phyloP scores from a whole-genome alignment of 140 eudicot species.

The Senecio squalidus region DNA sequence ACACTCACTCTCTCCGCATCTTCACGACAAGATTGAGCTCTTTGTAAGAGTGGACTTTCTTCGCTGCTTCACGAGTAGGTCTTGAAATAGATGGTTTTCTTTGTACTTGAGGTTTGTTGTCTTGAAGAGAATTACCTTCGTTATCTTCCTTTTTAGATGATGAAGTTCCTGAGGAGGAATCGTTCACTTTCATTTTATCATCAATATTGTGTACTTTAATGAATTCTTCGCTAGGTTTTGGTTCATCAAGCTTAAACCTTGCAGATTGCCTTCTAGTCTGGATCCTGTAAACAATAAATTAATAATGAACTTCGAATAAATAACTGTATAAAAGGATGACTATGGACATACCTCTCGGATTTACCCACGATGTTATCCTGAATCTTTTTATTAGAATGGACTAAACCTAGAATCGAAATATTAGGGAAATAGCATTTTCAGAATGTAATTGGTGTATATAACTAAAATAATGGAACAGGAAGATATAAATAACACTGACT shows the following conservation, averaged over 20 bases:
- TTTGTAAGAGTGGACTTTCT: slow-evolving; percentile 65
- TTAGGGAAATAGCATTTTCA: background rate
- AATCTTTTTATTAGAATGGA: slow-evolving; percentile 26
- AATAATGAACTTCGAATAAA: background rate
- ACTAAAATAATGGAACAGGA: background rate
- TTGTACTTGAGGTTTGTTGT: slow-evolving; percentile 11
- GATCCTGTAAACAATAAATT: slow-evolving; percentile 17
- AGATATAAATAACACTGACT: slow-evolving; percentile 26
- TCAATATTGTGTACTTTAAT: slow-evolving; percentile 12
- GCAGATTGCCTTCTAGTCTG: slow-evolving; percentile 48
- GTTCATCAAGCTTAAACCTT: slow-evolving; percentile 35
- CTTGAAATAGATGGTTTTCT: slow-evolving; percentile 51
- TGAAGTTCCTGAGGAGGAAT: slow-evolving; percentile 4
- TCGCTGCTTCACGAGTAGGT: slow-evolving; percentile 60
- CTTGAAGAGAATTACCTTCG: slow-evolving; percentile 15
- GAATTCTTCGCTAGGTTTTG: slow-evolving; percentile 6
- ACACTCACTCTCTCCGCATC: slow-evolving; percentile 57
- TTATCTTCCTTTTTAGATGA: slow-evolving; percentile 14
- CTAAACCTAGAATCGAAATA: slow-evolving; percentile 35
- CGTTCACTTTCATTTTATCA: slow-evolving; percentile 26
- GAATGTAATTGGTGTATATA: background rate
- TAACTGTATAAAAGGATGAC: background rate
- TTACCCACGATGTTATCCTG: slow-evolving; percentile 34
- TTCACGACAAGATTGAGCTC: slow-evolving; percentile 41
- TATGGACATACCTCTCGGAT: slow-evolving; percentile 39